Percentiles rank a stretch among this genome's conserved stretches.
phyloP scores from a whole-genome alignment of 371 early-diverging fungal species.

The Gilbertella persicaria region DNA sequence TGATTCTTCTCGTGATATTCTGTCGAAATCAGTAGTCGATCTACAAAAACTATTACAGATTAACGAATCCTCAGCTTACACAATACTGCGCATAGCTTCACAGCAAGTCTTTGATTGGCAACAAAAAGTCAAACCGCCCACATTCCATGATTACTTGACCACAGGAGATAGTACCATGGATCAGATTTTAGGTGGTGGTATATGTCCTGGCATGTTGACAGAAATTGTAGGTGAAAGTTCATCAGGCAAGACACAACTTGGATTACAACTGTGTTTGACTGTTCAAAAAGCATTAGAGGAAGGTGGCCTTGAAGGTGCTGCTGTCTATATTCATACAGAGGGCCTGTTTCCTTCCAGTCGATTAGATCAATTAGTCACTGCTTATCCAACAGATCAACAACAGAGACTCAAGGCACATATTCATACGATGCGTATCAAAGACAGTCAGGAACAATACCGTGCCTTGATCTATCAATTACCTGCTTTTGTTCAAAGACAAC shows the following conservation, averaged over 20 bases:
- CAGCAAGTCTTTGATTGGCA: constrained; percentile 21
- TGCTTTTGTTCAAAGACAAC: constrained; percentile 47
- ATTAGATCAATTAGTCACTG: constrained; percentile 42
- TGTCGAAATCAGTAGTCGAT: constrained; percentile 16
- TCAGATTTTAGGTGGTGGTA: constrained; percentile 51
- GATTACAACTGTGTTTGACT: constrained; percentile 74
- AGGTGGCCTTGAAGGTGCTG: constrained; percentile 68
- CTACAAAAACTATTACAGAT: constrained; percentile 15
- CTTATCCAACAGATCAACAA: constrained; percentile 21
- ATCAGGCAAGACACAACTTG: constrained; percentile 81
- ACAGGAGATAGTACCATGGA: constrained; percentile 59
- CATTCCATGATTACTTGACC: constrained; percentile 5
- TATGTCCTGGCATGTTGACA: constrained; percentile 60
- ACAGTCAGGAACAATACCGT: constrained; percentile 73
- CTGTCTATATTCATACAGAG: constrained; percentile 67
- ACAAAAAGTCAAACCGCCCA: not conserved
- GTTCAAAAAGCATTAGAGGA: constrained; percentile 57
- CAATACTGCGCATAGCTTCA: constrained; percentile 15
- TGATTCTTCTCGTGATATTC: constrained; percentile 20
- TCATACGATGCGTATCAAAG: constrained; percentile 64
- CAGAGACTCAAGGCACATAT: constrained; percentile 36
- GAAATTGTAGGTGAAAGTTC: constrained; percentile 73
- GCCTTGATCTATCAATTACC: constrained; percentile 73
- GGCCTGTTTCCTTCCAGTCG: constrained; percentile 60
- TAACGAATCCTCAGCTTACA: not conserved